These are phyloP conservation scores for Suillus subaureus DNA, from an alignment of 768 basidiomycete species.

Conservation along the genomic window DNA sequence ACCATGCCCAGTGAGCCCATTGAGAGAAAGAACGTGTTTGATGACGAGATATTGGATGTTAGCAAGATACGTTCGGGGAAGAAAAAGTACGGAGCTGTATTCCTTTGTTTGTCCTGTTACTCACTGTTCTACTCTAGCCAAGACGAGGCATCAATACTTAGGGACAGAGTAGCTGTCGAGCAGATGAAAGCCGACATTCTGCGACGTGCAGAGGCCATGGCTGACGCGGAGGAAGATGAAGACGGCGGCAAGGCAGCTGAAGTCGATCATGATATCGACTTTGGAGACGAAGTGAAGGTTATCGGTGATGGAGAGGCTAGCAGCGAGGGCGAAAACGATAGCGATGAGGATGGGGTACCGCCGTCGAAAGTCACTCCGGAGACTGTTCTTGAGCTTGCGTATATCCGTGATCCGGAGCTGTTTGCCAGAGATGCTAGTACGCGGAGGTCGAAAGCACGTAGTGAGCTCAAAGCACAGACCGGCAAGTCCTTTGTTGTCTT, in stretches of 20 bases:
- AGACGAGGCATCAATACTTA: conserved; percentile 45
- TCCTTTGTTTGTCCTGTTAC: conserved; percentile 12
- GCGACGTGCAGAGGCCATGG: conserved; percentile 68
- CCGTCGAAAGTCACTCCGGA: conserved; percentile 43
- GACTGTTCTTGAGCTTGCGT: conserved; percentile 74
- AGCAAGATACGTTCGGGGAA: conserved; percentile 63
- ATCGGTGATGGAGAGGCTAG: conserved; percentile 60
- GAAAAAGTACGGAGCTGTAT: conserved; percentile 48
- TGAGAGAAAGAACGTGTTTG: conserved; percentile 73
- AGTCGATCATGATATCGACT: conserved; percentile 57
- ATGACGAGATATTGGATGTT: conserved; percentile 71
- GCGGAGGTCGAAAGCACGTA: conserved; percentile 65
- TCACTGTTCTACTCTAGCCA: conserved; percentile 36
- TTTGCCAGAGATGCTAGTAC: conserved; percentile 81
- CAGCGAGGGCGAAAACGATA: conserved; percentile 38
- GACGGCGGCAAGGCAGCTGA: conserved; percentile 28
- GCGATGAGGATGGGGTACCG: conserved; percentile 27
- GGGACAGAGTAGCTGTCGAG: conserved; percentile 63
- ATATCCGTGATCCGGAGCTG: conserved; percentile 69
- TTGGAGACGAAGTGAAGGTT: conserved; percentile 53
- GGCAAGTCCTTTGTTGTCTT: conserved; percentile 40
- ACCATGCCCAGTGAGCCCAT: conserved; percentile 19
- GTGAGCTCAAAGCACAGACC: conserved; percentile 68
- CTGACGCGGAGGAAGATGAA: conserved; percentile 67
- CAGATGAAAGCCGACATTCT: conserved; percentile 85